Base-by-base conservation (phyloP, 2,329 filamentous ascomycete genomes). In the Ceratocystis diversiconidia region DNA sequence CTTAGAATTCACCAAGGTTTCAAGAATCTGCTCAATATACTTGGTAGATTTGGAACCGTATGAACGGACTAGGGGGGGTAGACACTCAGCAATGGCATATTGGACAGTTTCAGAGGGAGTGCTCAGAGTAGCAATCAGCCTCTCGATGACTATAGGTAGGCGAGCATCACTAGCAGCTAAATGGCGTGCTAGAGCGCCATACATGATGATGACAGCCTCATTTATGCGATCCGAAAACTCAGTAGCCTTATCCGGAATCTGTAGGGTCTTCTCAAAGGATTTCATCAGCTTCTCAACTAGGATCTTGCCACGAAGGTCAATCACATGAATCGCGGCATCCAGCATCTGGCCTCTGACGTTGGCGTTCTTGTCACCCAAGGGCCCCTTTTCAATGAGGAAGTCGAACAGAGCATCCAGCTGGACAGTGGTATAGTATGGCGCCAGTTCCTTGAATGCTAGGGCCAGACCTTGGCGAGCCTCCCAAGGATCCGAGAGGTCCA, bases 91-190 rank as follows among this genome's bases (percentile, higher is more conserved):
- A 67, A 97, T 92, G 60, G 94, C 94, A 73, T 94, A 96, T 75
- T 99, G 94, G 1, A 99, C 94, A 17, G 90, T 92, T 75, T 99
- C 94, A 0, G 94, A 97, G 32, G 94, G 94, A 12, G 92, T 97
- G 74, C 88, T 94, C 57, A 99, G 79, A 5, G 95, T 96, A 25
- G 85, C 84, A 65, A 99, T 80, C 25, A 99, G 80, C 68, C 91
- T 85, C 70, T 92, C 87, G 62, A 99, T 86, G 59, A 99, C 94
- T 66, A 88, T 85, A 0, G 92, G 90, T 61, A 97, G 84, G 71
- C 95, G 92, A 69, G 85, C 77, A 74, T 99, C 94, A n/a, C 91
- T 90, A 6, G 85, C 76, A 70, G 88, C 84, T 67, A 99, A 78
- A 78, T 99, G 94, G 63, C 89, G 85, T 55, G 92, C 94, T 46